phyloP scores from a whole-genome alignment of 768 basidiomycete genomes.

The Suillus decipiens region DNA sequence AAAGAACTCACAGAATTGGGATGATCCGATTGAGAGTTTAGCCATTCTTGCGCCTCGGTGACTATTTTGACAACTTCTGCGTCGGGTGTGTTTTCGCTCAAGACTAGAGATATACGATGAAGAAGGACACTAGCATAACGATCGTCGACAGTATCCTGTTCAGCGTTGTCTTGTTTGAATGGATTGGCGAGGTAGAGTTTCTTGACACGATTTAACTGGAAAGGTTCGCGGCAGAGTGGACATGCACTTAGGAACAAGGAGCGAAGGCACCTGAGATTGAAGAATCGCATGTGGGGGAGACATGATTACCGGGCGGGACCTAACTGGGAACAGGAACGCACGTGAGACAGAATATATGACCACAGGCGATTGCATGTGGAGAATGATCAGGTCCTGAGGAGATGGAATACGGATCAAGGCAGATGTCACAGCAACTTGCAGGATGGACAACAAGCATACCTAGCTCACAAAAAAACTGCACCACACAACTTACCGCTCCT shows the following conservation, averaged over 20 bases:
- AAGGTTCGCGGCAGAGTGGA: conserved; percentile 67
- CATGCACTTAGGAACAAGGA: conserved; percentile 53
- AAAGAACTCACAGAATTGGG: conserved; percentile 35
- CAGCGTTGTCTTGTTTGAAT: conserved; percentile 35
- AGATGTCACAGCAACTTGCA: conserved; percentile 75
- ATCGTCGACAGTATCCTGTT: conserved; percentile 43
- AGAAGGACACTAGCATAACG: conserved; percentile 35
- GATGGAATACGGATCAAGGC: conserved; percentile 59
- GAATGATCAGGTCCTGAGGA: conserved; percentile 50
- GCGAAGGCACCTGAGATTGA: conserved; percentile 50
- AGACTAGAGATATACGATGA: conserved; percentile 35
- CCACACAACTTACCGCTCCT: not conserved
- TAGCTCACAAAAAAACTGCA: conserved; percentile 24
- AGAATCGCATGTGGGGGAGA: conserved; percentile 9
- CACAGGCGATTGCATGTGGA: conserved; percentile 75
- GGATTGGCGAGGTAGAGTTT: conserved; percentile 62
- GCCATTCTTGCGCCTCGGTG: conserved; percentile 53
- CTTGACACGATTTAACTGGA: conserved; percentile 57
- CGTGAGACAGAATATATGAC: conserved; percentile 74
- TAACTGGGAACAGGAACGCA: conserved; percentile 38
- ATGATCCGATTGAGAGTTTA: conserved; percentile 40
- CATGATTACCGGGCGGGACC: not conserved
- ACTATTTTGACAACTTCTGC: conserved; percentile 40
- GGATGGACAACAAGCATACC: conserved; percentile 65
- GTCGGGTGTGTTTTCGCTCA: conserved; percentile 32